Base-by-base conservation (phyloP, 148 eudicot genomes). In the Rhododendron ovatum region DNA sequence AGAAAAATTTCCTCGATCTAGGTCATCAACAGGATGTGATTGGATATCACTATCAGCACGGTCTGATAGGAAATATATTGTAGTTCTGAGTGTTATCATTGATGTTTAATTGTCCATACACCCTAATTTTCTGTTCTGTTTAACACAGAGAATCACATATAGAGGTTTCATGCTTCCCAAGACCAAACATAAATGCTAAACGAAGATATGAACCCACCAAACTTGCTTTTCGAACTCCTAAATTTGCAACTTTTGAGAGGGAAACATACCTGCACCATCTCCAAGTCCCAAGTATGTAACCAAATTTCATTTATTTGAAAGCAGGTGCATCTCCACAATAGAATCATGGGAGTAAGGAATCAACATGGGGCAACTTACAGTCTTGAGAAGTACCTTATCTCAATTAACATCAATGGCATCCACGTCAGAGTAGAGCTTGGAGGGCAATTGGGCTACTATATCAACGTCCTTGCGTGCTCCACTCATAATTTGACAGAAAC, bases 331-430 rank as follows among this genome's bases (percentile, higher is more conserved):
- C 93, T 97, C 39, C 93, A 94, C 92, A 94, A 95, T 89, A 93
- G 91, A 88, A 88, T 97, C 71, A 97, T 87, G 88, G 93, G 92
- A 80, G 67, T 94, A 88, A 91, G 91, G 79, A 91, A 91, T 86
- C 96, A 97, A 81, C 94, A 95, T 84, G 98, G 99, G 90, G 98
- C 96, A 89, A 93, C 95, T 55, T 93, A 91, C 91, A 91, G 87
- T 87, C 91, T 97, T 41, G 98, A 95, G 89, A 94, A 93, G 84
- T 86, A 94, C 86, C 95, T 96, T 74, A 94, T 96, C 88, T 92
- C 87, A 30, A 92, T 97, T 85, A 91, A 90, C 80, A 92, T 95
- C 86, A 93, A 97, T 53, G 99, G 99, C 82, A 91, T 95, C 78
- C 84, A 94, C 57, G 89, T 95, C 78, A 92, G 98, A 86, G 89